Evolutionary conservation across 2,329 filamentous ascomycete species (phyloP).

Genomic region (Neonectria coccinea): DNA sequence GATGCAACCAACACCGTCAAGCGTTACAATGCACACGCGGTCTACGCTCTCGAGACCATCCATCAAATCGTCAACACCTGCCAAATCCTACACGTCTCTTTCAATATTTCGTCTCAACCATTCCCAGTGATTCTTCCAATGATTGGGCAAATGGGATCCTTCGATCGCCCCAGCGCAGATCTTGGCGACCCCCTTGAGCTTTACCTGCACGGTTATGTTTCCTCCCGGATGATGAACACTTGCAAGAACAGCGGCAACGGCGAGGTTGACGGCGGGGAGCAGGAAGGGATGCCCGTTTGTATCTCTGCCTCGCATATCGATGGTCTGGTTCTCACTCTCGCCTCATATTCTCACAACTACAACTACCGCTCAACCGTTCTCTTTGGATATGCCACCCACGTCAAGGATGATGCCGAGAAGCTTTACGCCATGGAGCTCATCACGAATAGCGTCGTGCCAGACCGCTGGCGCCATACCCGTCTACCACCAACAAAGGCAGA

Average conservation of each 20-base stretch:
- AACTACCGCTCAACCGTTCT: slow-evolving; percentile 87
- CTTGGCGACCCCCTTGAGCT: slow-evolving; percentile 76
- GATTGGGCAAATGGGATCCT: slow-evolving; percentile 86
- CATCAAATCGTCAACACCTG: slow-evolving; percentile 81
- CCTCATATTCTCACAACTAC: slow-evolving; percentile 84
- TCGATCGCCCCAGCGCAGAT: slow-evolving; percentile 69
- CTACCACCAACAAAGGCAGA: slow-evolving; percentile 78
- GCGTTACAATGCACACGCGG: slow-evolving; percentile 72
- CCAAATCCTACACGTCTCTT: slow-evolving; percentile 84
- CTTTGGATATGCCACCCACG: slow-evolving; percentile 77
- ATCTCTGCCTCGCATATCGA: slow-evolving; percentile 81
- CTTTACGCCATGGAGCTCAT: slow-evolving; percentile 83
- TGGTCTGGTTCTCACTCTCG: slow-evolving; percentile 82
- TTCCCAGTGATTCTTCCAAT: slow-evolving; percentile 86
- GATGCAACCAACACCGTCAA: slow-evolving; percentile 74
- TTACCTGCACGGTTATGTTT: slow-evolving; percentile 89
- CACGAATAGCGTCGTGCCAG: slow-evolving; percentile 77
- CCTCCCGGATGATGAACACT: slow-evolving; percentile 79
- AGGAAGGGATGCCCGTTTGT: slow-evolving; percentile 74
- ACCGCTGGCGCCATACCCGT: slow-evolving; percentile 76
- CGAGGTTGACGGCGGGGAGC: neutral
- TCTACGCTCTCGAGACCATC: slow-evolving; percentile 78
- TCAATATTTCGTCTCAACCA: slow-evolving; percentile 71
- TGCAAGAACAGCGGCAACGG: slow-evolving; percentile 47
- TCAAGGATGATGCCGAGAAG: slow-evolving; percentile 77